phyloP scores from a whole-genome alignment of 495 filamentous ascomycete genomes.

The Xylaria venustula region DNA sequence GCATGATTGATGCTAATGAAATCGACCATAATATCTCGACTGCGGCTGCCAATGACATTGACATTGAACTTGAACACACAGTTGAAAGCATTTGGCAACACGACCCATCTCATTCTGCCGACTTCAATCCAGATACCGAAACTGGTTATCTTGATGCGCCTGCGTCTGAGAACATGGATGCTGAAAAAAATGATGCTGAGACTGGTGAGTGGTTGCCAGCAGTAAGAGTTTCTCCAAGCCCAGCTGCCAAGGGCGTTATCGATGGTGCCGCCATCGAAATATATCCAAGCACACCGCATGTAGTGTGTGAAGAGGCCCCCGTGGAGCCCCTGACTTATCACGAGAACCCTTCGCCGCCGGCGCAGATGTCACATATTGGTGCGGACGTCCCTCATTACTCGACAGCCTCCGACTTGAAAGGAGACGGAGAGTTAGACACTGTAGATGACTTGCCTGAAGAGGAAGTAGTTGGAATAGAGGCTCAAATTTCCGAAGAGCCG shows the following conservation, averaged over 20 bases:
- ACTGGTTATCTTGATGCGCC: conserved; percentile 23
- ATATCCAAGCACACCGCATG: not conserved
- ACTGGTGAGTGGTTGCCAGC: conserved; percentile 5
- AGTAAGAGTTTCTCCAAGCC: not conserved
- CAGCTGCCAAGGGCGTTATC: not conserved
- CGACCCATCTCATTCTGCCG: conserved; percentile 17
- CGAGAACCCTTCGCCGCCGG: not conserved
- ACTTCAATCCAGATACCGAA: conserved; percentile 29
- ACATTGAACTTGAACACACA: conserved; percentile 26
- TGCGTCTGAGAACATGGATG: conserved; percentile 17
- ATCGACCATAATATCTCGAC: conserved; percentile 28
- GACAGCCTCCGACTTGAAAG: not conserved
- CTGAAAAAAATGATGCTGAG: conserved; percentile 31
- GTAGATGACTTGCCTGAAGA: not conserved
- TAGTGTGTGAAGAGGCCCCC: not conserved
- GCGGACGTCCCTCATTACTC: not conserved
- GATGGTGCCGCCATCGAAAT: not conserved
- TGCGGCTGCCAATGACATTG: conserved; percentile 24
- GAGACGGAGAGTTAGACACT: not conserved
- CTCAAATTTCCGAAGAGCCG: not conserved
- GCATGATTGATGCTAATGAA: conserved; percentile 40
- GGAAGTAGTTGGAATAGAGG: not conserved
- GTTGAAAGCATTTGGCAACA: conserved; percentile 25
- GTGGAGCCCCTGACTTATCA: not conserved
- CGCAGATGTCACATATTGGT: not conserved